Base-by-base conservation (phyloP, 1,139 yeast species). In the Saccharomyces hybrid region DNA sequence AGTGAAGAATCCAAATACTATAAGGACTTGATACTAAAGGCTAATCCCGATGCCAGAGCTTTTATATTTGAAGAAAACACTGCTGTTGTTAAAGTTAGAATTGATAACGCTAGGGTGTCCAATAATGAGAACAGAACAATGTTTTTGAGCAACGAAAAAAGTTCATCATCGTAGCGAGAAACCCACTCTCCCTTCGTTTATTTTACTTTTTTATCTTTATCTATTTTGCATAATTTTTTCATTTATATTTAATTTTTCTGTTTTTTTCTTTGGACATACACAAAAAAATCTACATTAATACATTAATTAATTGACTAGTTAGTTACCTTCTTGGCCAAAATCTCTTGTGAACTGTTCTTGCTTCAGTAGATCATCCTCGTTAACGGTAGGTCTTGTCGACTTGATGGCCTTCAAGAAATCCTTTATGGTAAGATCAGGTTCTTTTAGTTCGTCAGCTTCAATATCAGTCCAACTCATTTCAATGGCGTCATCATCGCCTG, bases 391-490 rank as follows among this genome's bases (percentile, higher is more conserved):
- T 68, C 98, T 80, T 57, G 96, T 89, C 50, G 84, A 83, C 70
- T 89, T 88, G 56, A 95, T 84, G 1, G 98, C 95, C 72, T 91
- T 91, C 61, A 93, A 80, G 72, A 95, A 95, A 72, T 95, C 99
- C 68, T 89, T 90, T 55, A 93, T 80, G 0, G 95, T 87, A 61
- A 95, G 78, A 5, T 83, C 88, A 0, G 99, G 99, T 66, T 93
- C 98, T 64, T 81, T 81, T 54, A 95, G 76, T 70, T 91, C 95
- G 64, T 93, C 95, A 6, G 96, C 86, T 51, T 81, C 95, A 48
- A 95, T 81, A 58, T 89, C 93, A 80, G 87, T 83, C 99, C 99
- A 95, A 66, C 81, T 83, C 88, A 88, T 86, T 69, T 95, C 99
- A 48, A 73, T 70, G 0, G 99, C 97, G 11, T 82, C 90, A 2